phyloP scores from a whole-genome alignment of 306 rosid genomes.

The Quercus rubra region DNA sequence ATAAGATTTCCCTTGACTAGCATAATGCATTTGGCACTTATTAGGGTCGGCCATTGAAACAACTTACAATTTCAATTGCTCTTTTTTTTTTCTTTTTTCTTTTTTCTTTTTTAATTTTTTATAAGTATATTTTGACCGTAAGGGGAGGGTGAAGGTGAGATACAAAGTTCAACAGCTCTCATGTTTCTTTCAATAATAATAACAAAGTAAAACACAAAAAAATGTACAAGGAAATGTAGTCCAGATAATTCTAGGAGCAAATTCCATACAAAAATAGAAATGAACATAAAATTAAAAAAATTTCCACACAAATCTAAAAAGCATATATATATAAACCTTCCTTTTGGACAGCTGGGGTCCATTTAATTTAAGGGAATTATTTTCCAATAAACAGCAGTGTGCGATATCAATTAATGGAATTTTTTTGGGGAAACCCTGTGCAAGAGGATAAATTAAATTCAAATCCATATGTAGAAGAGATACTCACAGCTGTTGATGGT shows the following conservation, averaged over 20 bases:
- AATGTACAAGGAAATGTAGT: not conserved
- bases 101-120: too few relatives aligned
- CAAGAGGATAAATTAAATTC: slow-evolving; percentile 13
- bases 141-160: too few relatives aligned
- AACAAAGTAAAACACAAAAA: not conserved
- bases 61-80: too few relatives aligned
- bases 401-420: not conserved
- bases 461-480: slow-evolving; percentile 19
- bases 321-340: not conserved
- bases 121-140: too few relatives aligned
- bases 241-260: not conserved
- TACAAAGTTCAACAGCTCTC: not conserved
- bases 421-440: not conserved
- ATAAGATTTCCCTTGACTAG: not conserved
- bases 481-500: slow-evolving; percentile 77
- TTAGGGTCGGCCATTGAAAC: not conserved
- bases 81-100: too few relatives aligned
- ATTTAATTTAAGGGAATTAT: not conserved
- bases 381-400: not conserved
- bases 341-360: not conserved
- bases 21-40: not conserved
- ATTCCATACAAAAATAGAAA: not conserved
- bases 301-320: not conserved
- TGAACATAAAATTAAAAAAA: not conserved
- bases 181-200: not conserved